Percentiles rank a stretch among this genome's conserved stretches.
Conservation (phyloP, 495 filamentous ascomycete species). For the Penicillium lividum region DNA sequence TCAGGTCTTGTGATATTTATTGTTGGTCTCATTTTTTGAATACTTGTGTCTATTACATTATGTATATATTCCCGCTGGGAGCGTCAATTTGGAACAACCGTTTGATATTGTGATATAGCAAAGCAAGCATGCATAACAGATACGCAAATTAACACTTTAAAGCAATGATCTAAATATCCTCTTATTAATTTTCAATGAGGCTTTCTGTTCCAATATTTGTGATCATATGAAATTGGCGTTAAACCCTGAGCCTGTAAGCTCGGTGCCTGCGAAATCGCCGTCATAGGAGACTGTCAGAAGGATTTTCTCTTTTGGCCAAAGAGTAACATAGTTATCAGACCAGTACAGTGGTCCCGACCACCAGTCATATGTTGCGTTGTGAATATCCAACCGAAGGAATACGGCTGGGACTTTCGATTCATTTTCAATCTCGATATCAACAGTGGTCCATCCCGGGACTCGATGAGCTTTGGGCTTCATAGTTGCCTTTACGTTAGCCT, state of each 20-base stretch:
- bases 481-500: constrained; percentile 37
- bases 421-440: constrained; percentile 52
- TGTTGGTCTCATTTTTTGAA: neutral
- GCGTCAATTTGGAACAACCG: neutral
- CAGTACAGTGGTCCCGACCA: constrained; percentile 56
- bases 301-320: constrained; percentile 58
- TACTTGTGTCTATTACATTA: neutral
- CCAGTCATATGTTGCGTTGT: constrained; percentile 35
- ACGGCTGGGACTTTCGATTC: constrained; percentile 53
- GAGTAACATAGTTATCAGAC: constrained; percentile 64
- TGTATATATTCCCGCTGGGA: neutral
- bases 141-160: neutral
- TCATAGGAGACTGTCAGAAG: constrained; percentile 26
- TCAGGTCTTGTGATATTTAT: neutral
- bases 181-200: too few species aligned
- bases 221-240: too few species aligned
- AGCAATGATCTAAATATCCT: too few species aligned
- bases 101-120: neutral
- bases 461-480: constrained; percentile 2
- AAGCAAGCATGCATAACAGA: neutral
- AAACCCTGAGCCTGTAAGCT: too few species aligned
- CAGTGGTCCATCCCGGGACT: constrained; percentile 6
- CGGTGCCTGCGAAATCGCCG: constrained; percentile 6
- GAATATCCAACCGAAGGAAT: constrained; percentile 53
- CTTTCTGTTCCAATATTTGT: neutral